Evolutionary conservation across 495 filamentous ascomycete genomes (phyloP), one percentile per base, ranked within the genome.

Genomic region (Astrocystis sublimbata): DNA sequence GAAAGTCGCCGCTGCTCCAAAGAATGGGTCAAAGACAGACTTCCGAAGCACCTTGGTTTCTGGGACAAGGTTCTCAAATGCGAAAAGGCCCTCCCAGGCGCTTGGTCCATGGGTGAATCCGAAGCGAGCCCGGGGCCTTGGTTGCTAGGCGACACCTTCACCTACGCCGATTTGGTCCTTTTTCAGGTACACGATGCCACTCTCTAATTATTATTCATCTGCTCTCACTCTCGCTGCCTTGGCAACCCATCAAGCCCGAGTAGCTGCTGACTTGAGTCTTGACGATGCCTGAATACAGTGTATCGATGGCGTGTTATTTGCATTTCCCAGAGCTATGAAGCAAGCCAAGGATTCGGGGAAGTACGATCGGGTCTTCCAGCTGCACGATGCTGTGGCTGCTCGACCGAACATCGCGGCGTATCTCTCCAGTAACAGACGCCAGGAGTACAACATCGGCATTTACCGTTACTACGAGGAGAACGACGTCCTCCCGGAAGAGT

Each of bases 11-110:
- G 75, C 31, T 79, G 73, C 62, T 70, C 79, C 6, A 69, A 74
- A 53, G 80, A 88, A 61, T 86, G 83, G 41, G 71, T 84, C 6
- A 70, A 78, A 50, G 79, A 68, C 17, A 77, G 88, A 3, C 65
- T 90, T 6, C 87, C 88, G 8, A 90, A 89, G 70, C 89, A 84
- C 65, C 67, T 89, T 41, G 76, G 72, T 4, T 89, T 86, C 66
- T 89, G 89, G 59, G 79, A 89, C 72, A 69, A 84, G 0, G 84
- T 87, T 46, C 68, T 90, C 9, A 69, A 74, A 43, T 75, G 78
- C 15, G 81, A n/a, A n/a, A n/a, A n/a, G n/a, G n/a, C n/a, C n/a
- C n/a, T n/a, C n/a, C n/a, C n/a, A n/a, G n/a, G n/a, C n/a, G n/a
- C n/a, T n/a, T n/a, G n/a, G n/a, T n/a, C n/a, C n/a, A n/a, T n/a